These are phyloP conservation scores for Kwoniella mangroviensis DNA, from an alignment of 768 basidiomycete genomes.

Conservation along the genomic window DNA sequence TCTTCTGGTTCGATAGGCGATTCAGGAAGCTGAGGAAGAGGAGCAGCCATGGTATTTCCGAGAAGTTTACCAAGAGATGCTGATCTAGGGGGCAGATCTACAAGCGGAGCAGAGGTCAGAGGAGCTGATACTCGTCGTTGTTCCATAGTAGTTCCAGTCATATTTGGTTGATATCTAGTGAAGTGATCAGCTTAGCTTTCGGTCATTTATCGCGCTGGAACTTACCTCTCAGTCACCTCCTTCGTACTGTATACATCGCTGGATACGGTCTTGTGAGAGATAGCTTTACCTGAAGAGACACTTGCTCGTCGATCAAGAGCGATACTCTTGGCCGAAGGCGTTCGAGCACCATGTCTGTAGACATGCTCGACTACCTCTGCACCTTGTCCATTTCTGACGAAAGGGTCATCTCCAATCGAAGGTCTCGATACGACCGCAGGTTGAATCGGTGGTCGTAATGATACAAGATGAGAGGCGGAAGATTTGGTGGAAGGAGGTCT, in stretches of 20 bases:
- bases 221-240: slow-evolving; percentile 24
- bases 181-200: not conserved
- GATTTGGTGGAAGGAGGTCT: slow-evolving; percentile 30
- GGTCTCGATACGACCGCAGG: slow-evolving; percentile 27
- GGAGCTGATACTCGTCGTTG: slow-evolving; percentile 22
- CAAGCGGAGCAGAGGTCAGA: slow-evolving; percentile 8
- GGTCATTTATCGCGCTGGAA: too few relatives aligned
- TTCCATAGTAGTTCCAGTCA: not conserved
- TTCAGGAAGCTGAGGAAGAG: slow-evolving; percentile 12
- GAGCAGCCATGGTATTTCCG: slow-evolving; percentile 7
- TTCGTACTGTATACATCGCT: slow-evolving; percentile 28
- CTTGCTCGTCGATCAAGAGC: slow-evolving; percentile 31
- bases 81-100: slow-evolving; percentile 36
- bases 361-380: slow-evolving; percentile 45
- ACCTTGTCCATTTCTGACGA: slow-evolving; percentile 31
- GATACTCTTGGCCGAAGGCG: slow-evolving; percentile 34
- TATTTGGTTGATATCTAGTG: not conserved
- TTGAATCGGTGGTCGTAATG: slow-evolving; percentile 12
- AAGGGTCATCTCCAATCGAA: slow-evolving; percentile 48
- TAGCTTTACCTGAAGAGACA: slow-evolving; percentile 35
- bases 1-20: slow-evolving; percentile 15
- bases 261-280: slow-evolving; percentile 34
- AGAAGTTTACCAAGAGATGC: slow-evolving; percentile 37
- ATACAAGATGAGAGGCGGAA: not conserved
- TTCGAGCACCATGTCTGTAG: slow-evolving; percentile 16